Conservation (phyloP, 1,284 basidiomycete species). For the Leccinum griseonigrum region DNA sequence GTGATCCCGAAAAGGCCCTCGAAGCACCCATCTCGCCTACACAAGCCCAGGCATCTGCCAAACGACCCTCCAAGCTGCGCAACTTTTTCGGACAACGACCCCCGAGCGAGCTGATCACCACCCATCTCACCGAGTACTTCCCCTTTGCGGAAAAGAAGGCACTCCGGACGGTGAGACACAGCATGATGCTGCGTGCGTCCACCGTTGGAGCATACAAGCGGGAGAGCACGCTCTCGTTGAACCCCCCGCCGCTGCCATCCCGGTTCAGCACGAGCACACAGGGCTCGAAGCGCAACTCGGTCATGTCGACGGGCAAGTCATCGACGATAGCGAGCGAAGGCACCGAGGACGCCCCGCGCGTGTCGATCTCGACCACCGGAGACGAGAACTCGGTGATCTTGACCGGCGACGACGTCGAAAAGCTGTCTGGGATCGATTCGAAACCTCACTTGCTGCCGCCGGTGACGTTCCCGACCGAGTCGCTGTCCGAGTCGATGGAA, state of each 20-base stretch:
- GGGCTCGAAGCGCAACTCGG: conserved; percentile 56
- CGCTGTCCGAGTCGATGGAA: conserved; percentile 76
- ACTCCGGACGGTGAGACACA: conserved; percentile 81
- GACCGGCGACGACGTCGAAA: conserved; percentile 44
- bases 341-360: conserved; percentile 48
- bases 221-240: conserved; percentile 51
- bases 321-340: conserved; percentile 26
- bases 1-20: conserved; percentile 62
- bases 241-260: conserved; percentile 41
- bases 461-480: conserved; percentile 75
- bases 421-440: conserved; percentile 30
- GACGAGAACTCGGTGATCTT: conserved; percentile 60
- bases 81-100: conserved; percentile 99
- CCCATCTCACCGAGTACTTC: conserved; percentile 96
- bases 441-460: conserved; percentile 73
- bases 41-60: conserved; percentile 30
- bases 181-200: conserved; percentile 61
- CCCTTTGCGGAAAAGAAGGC: conserved; percentile 90
- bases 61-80: conserved; percentile 72
- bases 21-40: conserved; percentile 47
- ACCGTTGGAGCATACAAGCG: conserved; percentile 37
- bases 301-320: conserved; percentile 46
- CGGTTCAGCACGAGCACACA: conserved; percentile 71
- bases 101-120: conserved; percentile 95
- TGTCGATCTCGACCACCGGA: conserved; percentile 66